phyloP scores from a whole-genome alignment of 768 basidiomycete genomes.

The Lentinula raphanica region DNA sequence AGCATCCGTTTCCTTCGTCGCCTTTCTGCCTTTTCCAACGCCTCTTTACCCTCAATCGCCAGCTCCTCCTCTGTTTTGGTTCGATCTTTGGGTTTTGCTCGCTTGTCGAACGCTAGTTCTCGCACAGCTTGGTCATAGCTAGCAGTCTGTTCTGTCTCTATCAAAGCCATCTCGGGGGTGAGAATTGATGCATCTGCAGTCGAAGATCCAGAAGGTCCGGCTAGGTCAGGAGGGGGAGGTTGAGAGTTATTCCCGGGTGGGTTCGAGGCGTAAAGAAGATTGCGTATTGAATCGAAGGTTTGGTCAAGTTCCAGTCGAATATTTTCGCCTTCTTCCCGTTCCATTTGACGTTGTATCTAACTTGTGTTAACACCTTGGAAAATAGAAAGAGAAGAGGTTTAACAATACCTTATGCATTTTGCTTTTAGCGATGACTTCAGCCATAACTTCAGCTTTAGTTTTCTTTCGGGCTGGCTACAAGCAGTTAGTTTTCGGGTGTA shows the following conservation, averaged over 20 bases:
- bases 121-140: conserved; percentile 92
- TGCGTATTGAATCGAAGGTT: conserved; percentile 76
- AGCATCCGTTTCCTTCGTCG: conserved; percentile 77
- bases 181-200: conserved; percentile 32
- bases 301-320: conserved; percentile 85
- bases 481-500: background rate
- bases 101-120: conserved; percentile 87
- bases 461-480: conserved; percentile 79
- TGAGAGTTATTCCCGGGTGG: conserved; percentile 5
- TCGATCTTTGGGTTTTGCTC: conserved; percentile 90
- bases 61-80: conserved; percentile 96
- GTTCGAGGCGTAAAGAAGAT: conserved; percentile 52
- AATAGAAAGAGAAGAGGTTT: conserved; percentile 8
- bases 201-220: conserved; percentile 35
- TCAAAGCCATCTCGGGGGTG: conserved; percentile 22
- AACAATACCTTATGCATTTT: conserved; percentile 83
- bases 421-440: conserved; percentile 95
- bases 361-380: background rate
- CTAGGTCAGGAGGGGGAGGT: background rate
- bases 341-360: conserved; percentile 82
- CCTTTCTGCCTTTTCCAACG: conserved; percentile 81
- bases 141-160: conserved; percentile 37
- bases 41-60: conserved; percentile 82
- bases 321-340: conserved; percentile 80
- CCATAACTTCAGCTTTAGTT: conserved; percentile 94